phyloP scores from a whole-genome alignment of 148 eudicot species.

The Vaccinium corymbosum region DNA sequence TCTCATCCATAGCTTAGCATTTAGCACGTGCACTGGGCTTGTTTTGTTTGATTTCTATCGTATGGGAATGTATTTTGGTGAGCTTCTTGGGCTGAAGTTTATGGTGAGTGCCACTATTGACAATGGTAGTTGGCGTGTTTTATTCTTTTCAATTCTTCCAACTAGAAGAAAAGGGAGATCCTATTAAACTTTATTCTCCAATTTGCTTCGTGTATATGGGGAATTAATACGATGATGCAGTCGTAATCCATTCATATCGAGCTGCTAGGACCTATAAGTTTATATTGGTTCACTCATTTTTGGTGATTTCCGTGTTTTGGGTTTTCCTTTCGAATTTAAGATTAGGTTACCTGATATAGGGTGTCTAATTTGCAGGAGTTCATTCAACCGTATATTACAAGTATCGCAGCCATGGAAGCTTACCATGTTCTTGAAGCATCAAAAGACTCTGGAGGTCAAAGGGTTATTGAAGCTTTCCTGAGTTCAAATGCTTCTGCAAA shows the following conservation, averaged over 20 bases:
- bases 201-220: not conserved
- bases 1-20: not conserved
- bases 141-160: not conserved
- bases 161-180: not conserved
- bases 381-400: slow-evolving; percentile 68
- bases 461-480: slow-evolving; percentile 89
- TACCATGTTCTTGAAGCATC: slow-evolving; percentile 53
- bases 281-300: not conserved
- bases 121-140: not conserved
- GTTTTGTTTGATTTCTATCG: not conserved
- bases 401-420: slow-evolving; percentile 80
- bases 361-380: slow-evolving; percentile 49
- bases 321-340: not conserved
- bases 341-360: not conserved
- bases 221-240: not conserved
- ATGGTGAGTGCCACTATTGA: not conserved
- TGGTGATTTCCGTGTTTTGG: not conserved
- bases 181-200: not conserved
- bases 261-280: not conserved
- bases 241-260: not conserved
- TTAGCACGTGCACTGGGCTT: not conserved
- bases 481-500: slow-evolving; percentile 64
- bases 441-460: slow-evolving; percentile 79
- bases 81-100: slow-evolving; percentile 9
- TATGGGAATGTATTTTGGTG: not conserved